Percentiles rank a stretch among this genome's conserved stretches.
Evolutionary conservation across 495 filamentous ascomycete species (phyloP).

Genomic region (Cryomyces antarcticus): DNA sequence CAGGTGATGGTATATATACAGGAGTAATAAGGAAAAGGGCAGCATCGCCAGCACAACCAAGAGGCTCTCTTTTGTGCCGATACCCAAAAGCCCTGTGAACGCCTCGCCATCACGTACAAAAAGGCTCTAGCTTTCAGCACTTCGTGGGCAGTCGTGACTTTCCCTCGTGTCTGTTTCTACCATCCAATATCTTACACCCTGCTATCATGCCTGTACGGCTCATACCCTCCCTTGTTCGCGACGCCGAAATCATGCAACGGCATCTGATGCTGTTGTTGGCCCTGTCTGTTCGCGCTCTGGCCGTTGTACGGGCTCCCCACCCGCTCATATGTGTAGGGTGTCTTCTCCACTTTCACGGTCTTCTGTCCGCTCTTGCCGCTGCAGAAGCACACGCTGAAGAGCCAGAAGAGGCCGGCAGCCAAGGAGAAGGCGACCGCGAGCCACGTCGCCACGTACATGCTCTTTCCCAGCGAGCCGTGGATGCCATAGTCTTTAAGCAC

Average conservation of each 20-base stretch:
- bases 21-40: too few species aligned
- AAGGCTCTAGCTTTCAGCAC: too few species aligned
- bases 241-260: constrained; percentile 4
- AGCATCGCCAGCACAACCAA: too few species aligned
- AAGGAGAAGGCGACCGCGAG: constrained; percentile 57
- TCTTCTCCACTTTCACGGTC: constrained; percentile 15
- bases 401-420: constrained; percentile 65
- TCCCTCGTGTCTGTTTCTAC: too few species aligned
- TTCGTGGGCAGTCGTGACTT: too few species aligned
- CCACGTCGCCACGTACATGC: constrained; percentile 55
- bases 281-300: constrained; percentile 6
- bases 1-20: too few species aligned
- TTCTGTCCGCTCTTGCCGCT: constrained; percentile 20
- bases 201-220: constrained; percentile 20
- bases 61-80: too few species aligned
- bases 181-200: background rate
- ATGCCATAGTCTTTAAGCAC: constrained; percentile 47
- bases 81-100: too few species aligned
- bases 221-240: constrained; percentile 15
- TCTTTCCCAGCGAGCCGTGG: constrained; percentile 36
- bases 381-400: constrained; percentile 83
- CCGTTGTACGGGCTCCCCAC: constrained; percentile 18
- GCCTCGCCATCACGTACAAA: too few species aligned
- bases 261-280: background rate
- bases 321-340: constrained; percentile 24